Conservation (phyloP, 345 rosid genomes). For the Ailanthus altissimus region DNA sequence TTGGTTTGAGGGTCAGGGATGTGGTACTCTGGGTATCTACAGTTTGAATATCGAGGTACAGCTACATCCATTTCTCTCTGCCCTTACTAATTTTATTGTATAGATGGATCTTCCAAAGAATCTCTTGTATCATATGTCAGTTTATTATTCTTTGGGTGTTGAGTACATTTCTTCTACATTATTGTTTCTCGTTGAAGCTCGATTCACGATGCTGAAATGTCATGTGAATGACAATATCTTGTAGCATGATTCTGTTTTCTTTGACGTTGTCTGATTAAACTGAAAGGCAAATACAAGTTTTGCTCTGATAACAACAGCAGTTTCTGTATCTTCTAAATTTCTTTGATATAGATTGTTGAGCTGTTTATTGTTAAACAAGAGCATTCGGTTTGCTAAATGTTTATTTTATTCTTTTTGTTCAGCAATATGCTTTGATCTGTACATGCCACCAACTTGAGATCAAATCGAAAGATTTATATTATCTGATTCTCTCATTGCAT, state of each 20-base stretch:
- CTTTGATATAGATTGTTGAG: neutral
- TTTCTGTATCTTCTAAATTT: neutral
- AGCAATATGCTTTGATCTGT: no score
- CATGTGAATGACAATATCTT: neutral
- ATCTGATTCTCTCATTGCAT: no score
- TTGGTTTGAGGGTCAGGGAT: neutral
- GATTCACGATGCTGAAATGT: neutral
- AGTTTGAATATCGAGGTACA: neutral
- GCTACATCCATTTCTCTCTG: neutral
- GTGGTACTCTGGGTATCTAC: neutral
- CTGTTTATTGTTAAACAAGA: neutral
- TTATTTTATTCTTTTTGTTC: no score
- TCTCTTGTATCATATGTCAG: neutral
- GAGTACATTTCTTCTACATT: neutral
- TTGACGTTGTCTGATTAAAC: neutral
- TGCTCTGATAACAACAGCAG: neutral
- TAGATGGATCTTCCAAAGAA: neutral
- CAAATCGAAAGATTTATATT: no score
- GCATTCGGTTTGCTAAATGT: neutral
- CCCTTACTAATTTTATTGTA: conserved; percentile 4
- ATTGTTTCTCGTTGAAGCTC: neutral
- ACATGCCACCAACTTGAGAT: no score
- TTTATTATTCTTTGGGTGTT: neutral
- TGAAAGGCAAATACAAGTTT: neutral
- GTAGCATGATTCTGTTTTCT: neutral